Conservation (phyloP, 352 stramenopile genomes). For the Salisapilia sapeloensis region DNA sequence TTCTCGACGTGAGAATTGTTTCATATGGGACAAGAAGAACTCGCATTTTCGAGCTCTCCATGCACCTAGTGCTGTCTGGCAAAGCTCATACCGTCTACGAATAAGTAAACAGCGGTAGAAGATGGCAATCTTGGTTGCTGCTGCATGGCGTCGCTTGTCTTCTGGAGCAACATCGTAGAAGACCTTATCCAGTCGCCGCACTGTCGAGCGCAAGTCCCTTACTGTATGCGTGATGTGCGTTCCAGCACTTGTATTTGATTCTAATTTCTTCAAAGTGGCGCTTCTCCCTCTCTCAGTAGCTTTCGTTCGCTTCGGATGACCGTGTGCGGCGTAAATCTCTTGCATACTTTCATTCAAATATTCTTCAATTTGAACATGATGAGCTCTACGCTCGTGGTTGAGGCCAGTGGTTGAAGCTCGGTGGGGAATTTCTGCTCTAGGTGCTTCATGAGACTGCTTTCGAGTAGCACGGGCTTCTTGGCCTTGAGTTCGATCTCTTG, state of each 20-base stretch:
- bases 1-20: slow-evolving; percentile 46
- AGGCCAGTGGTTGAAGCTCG: slow-evolving; percentile 1
- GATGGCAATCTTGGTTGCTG: slow-evolving; percentile 45
- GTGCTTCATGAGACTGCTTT: too few relatives aligned
- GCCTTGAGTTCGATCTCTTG: not conserved
- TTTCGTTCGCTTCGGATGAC: not conserved
- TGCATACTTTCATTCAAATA: slow-evolving; percentile 27
- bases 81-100: slow-evolving; percentile 20
- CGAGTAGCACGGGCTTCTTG: too few relatives aligned
- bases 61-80: slow-evolving; percentile 19
- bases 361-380: slow-evolving; percentile 24
- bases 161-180: slow-evolving; percentile 60
- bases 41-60: slow-evolving; percentile 30
- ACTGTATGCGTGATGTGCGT: slow-evolving; percentile 39
- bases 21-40: slow-evolving; percentile 22
- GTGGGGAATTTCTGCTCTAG: not conserved
- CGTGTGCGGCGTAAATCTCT: slow-evolving; percentile 14
- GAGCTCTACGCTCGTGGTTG: slow-evolving; percentile 4
- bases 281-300: not conserved
- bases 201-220: slow-evolving; percentile 39
- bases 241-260: slow-evolving; percentile 8
- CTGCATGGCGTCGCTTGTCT: slow-evolving; percentile 53
- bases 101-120: slow-evolving; percentile 29
- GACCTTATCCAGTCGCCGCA: slow-evolving; percentile 48
- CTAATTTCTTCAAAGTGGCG: slow-evolving; percentile 3